These are phyloP conservation scores for Penicillium sp. DNA, from an alignment of 2,329 filamentous ascomycete species.

Conservation along the genomic window DNA sequence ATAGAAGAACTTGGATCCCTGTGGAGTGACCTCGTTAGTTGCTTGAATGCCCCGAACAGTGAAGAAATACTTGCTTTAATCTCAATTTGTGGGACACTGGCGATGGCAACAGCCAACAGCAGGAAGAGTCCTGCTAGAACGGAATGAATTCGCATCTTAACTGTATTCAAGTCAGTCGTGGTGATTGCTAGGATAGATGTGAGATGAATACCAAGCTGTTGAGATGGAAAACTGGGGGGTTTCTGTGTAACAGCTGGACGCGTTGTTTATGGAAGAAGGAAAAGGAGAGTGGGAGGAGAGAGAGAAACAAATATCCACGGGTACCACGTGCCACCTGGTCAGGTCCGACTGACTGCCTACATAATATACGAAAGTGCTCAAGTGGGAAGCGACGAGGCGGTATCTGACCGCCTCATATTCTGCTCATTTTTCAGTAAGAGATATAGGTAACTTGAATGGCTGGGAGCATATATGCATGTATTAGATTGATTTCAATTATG, in stretches of 20 bases:
- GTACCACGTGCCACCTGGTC: not conserved
- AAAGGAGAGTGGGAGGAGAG: not conserved
- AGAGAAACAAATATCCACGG: too few species aligned
- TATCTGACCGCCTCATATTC: not conserved
- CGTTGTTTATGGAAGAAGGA: not conserved
- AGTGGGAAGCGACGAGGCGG: not conserved
- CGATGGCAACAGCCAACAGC: not conserved
- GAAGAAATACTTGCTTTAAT: not conserved
- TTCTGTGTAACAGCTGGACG: not conserved
- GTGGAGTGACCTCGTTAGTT: not conserved
- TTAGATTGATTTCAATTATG: not conserved
- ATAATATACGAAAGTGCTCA: not conserved
- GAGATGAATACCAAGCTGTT: not conserved
- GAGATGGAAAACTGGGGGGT: not conserved
- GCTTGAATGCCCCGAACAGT: not conserved
- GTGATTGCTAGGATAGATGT: not conserved
- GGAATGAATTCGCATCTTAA: not conserved
- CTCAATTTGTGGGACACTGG: constrained; percentile 2
- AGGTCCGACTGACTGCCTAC: not conserved
- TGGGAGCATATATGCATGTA: not conserved
- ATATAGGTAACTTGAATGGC: not conserved
- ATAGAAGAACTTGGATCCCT: constrained; percentile 9
- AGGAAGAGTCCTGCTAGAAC: not conserved
- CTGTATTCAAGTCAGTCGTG: not conserved
- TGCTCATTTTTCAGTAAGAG: not conserved